Conservation (phyloP, 2,329 filamentous ascomycete genomes). For the Cladophialophora immunda region DNA sequence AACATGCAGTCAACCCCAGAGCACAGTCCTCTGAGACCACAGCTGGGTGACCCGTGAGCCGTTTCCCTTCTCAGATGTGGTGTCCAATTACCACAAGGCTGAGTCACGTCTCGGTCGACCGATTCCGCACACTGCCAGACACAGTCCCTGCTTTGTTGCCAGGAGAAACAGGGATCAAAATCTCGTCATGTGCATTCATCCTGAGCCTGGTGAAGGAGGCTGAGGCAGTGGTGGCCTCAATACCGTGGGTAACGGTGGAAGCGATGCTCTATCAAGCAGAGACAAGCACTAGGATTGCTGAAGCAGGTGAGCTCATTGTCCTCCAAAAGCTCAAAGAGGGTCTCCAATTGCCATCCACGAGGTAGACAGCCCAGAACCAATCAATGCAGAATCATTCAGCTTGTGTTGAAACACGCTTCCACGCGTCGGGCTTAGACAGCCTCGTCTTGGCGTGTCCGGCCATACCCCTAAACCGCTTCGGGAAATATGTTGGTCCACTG, state of each 20-base stretch:
- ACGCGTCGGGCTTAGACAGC: constrained; percentile 21
- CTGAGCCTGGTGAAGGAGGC: neutral
- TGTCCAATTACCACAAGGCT: neutral
- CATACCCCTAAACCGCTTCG: constrained; percentile 27
- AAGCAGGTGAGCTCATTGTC: neutral
- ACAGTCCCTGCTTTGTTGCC: neutral
- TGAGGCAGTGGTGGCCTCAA: constrained; percentile 1
- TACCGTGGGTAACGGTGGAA: neutral
- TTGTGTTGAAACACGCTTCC: constrained; percentile 23
- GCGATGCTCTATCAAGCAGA: constrained; percentile 6
- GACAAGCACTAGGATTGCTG: neutral
- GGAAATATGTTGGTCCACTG: constrained; percentile 29
- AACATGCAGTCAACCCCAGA: neutral
- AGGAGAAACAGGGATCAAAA: neutral
- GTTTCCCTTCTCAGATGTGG: neutral
- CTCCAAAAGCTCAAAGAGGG: constrained; percentile 5
- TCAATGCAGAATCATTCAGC: neutral
- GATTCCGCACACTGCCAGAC: neutral
- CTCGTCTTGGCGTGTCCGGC: neutral
- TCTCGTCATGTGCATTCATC: neutral
- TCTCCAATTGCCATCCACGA: neutral
- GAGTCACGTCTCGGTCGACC: neutral
- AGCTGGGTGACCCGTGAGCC: neutral
- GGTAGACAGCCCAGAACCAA: neutral
- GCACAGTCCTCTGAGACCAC: neutral